These are phyloP conservation scores for Vaccinium macrocarpon DNA, from an alignment of 148 eudicot species.

Conservation along the genomic window DNA sequence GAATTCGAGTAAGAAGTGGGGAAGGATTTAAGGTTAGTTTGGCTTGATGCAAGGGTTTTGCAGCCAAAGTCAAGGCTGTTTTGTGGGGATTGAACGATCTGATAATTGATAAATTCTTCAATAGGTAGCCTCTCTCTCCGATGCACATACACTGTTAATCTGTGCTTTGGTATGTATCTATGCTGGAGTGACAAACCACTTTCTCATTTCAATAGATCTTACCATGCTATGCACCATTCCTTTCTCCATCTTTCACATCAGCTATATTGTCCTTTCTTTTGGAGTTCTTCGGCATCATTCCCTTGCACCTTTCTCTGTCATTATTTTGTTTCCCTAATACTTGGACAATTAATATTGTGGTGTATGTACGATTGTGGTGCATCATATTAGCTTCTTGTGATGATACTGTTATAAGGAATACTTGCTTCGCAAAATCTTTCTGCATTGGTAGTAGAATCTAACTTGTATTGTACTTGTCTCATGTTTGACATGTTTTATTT, in stretches of 20 bases:
- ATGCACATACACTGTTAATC: not conserved
- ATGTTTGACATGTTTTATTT: not conserved
- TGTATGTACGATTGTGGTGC: not conserved
- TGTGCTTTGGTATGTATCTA: not conserved
- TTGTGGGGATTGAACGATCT: not conserved
- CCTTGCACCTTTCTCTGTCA: not conserved
- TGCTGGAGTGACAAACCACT: not conserved
- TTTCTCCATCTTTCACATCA: not conserved
- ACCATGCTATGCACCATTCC: not conserved
- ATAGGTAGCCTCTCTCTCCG: not conserved
- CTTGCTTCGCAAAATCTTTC: not conserved
- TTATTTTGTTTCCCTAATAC: not conserved
- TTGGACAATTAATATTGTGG: not conserved
- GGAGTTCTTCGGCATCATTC: not conserved
- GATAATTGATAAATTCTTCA: not conserved
- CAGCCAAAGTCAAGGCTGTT: too few relatives aligned
- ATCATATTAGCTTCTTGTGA: not conserved
- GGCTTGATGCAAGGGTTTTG: too few relatives aligned
- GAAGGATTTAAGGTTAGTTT: too few relatives aligned
- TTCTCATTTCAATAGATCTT: not conserved
- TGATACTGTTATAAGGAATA: not conserved
- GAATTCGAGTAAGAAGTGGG: too few relatives aligned
- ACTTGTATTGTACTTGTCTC: not conserved
- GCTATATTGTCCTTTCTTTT: not conserved
- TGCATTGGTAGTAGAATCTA: not conserved